Conservation (phyloP, 371 early-diverging fungal genomes). For the Sporodiniella umbellata region DNA sequence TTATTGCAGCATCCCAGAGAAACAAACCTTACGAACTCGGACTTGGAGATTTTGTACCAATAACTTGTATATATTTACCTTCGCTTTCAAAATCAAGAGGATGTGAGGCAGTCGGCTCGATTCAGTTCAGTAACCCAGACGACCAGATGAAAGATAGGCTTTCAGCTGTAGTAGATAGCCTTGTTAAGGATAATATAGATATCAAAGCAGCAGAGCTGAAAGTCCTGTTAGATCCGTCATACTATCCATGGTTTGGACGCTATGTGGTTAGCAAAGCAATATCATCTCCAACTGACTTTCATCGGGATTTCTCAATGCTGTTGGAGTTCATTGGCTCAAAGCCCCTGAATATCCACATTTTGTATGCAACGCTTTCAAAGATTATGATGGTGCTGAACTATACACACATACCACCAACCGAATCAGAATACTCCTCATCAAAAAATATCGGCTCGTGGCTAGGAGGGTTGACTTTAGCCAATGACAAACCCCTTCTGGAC, state of each 20-base stretch:
- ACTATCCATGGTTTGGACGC: constrained; percentile 86
- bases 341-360: constrained; percentile 60
- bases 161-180: constrained; percentile 91
- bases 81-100: background rate
- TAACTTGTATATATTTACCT: background rate
- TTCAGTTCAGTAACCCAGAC: constrained; percentile 52
- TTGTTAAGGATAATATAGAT: constrained; percentile 80
- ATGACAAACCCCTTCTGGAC: constrained; percentile 90
- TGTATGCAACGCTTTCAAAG: constrained; percentile 84
- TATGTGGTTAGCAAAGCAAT: constrained; percentile 90
- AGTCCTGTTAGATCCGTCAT: constrained; percentile 57
- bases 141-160: constrained; percentile 86
- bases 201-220: constrained; percentile 77
- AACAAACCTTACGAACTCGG: no score
- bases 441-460: constrained; percentile 97
- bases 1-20: constrained; percentile 19
- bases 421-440: constrained; percentile 79
- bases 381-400: constrained; percentile 85
- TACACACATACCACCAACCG: constrained; percentile 84
- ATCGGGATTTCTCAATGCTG: constrained; percentile 77
- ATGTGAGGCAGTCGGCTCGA: background rate
- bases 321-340: constrained; percentile 66
- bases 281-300: constrained; percentile 91
- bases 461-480: constrained; percentile 88
- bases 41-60: background rate